A percentile compares a stretch with the other conserved stretches of the same genome.
phyloP scores from a whole-genome alignment of 1,284 basidiomycete genomes.

The Ganoderma sinense region DNA sequence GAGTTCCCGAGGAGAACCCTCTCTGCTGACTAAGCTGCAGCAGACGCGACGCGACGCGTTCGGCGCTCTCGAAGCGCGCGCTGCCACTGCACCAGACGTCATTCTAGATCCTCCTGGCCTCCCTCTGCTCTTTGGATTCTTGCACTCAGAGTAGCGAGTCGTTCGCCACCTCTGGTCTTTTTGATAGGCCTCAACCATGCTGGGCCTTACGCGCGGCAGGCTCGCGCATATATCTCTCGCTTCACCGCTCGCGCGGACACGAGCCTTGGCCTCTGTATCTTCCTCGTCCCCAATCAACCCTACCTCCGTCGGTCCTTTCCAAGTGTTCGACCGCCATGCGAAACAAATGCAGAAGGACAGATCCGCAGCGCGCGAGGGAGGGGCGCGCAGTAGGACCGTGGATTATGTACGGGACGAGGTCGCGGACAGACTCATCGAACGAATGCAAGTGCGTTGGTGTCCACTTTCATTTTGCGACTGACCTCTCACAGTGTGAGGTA shows the following conservation, averaged over 20 bases:
- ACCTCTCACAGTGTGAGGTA: slow-evolving; percentile 39
- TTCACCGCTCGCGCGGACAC: slow-evolving; percentile 5
- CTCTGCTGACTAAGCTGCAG: slow-evolving; percentile 13
- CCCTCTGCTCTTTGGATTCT: not conserved
- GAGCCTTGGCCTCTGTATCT: slow-evolving; percentile 37
- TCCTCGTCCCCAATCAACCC: slow-evolving; percentile 46
- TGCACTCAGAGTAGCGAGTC: not conserved
- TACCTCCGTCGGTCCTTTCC: slow-evolving; percentile 64
- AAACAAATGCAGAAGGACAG: slow-evolving; percentile 87
- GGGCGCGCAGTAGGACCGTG: slow-evolving; percentile 74
- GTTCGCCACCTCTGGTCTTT: not conserved
- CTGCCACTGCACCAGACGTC: not conserved
- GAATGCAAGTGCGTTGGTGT: slow-evolving; percentile 69
- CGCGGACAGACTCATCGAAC: slow-evolving; percentile 90
- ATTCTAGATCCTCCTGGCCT: not conserved
- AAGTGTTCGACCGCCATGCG: slow-evolving; percentile 89
- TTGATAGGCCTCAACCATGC: slow-evolving; percentile 2
- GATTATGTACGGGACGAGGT: slow-evolving; percentile 95
- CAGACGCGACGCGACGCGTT: slow-evolving; percentile 30
- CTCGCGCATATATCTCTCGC: not conserved
- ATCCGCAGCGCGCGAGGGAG: slow-evolving; percentile 67
- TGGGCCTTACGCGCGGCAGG: slow-evolving; percentile 10
- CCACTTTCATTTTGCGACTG: not conserved
- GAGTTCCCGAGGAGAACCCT: slow-evolving; percentile 16
- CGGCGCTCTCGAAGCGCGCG: not conserved